A percentile compares a stretch with the other conserved stretches of the same genome.
These are phyloP conservation scores for Tolypocladium tropicale DNA, from an alignment of 2,329 filamentous ascomycete species.

Conservation along the genomic window DNA sequence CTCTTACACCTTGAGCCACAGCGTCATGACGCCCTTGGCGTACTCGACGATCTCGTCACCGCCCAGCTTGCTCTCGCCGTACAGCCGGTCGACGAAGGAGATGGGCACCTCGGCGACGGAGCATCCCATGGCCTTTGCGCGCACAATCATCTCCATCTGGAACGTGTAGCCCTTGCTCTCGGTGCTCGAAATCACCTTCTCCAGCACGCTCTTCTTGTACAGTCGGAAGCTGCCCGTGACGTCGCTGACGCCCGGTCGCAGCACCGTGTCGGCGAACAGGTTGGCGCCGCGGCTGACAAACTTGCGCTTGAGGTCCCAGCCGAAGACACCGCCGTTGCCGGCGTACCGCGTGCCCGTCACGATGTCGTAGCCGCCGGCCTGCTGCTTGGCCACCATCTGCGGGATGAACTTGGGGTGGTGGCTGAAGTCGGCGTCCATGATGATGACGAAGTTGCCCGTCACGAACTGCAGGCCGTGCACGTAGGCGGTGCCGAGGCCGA, in stretches of 20 bases:
- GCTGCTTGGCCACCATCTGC: constrained; percentile 78
- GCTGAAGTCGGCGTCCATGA: constrained; percentile 99
- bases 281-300: constrained; percentile 82
- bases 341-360: constrained; percentile 95
- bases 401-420: constrained; percentile 99
- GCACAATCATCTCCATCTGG: constrained; percentile 99
- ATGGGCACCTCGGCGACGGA: constrained; percentile 94
- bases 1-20: constrained; percentile 66
- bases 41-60: constrained; percentile 96
- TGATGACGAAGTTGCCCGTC: constrained; percentile 92
- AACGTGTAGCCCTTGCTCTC: constrained; percentile 97
- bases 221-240: constrained; percentile 89
- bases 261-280: constrained; percentile 87
- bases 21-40: constrained; percentile 68
- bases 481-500: constrained; percentile 94
- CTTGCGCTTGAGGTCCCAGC: constrained; percentile 91
- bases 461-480: constrained; percentile 87
- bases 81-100: constrained; percentile 88
- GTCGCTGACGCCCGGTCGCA: constrained; percentile 89
- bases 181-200: constrained; percentile 82
- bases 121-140: constrained; percentile 91
- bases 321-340: constrained; percentile 79
- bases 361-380: constrained; percentile 75
- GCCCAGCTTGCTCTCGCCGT: constrained; percentile 90
- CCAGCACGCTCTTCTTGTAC: constrained; percentile 83